Evolutionary conservation across 208 protist genomes (phyloP).

Genomic region (Leptomonas pyrrhocoris): DNA sequence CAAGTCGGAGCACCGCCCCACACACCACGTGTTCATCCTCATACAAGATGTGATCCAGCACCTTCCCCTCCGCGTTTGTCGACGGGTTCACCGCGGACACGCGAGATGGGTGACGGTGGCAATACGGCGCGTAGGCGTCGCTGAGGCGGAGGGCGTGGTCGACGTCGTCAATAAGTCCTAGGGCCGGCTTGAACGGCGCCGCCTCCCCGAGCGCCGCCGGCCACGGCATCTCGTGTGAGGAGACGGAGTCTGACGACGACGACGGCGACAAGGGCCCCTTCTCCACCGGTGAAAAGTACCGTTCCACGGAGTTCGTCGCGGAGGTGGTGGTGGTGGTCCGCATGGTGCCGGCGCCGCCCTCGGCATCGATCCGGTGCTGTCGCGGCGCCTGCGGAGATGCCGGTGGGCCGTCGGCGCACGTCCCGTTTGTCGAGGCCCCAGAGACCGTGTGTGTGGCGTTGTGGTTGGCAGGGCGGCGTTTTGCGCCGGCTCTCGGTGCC

Average conservation of each 20-base stretch:
- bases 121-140: slow-evolving; percentile 76
- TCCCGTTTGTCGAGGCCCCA: slow-evolving; percentile 11
- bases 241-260: slow-evolving; percentile 9
- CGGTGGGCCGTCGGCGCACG: slow-evolving; percentile 5
- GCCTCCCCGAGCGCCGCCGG: neutral
- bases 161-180: slow-evolving; percentile 28
- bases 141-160: slow-evolving; percentile 52
- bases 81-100: slow-evolving; percentile 82
- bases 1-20: slow-evolving; percentile 61
- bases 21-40: slow-evolving; percentile 60
- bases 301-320: no score
- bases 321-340: no score
- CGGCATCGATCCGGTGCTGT: neutral
- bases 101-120: slow-evolving; percentile 47
- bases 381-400: slow-evolving; percentile 12
- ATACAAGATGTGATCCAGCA: slow-evolving; percentile 87
- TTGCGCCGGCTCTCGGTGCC: slow-evolving; percentile 12
- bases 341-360: neutral
- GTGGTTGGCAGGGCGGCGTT: slow-evolving; percentile 9
- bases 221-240: slow-evolving; percentile 5
- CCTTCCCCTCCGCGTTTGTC: slow-evolving; percentile 75
- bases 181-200: slow-evolving; percentile 6
- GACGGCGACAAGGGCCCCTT: slow-evolving; percentile 1
- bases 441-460: neutral
- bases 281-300: neutral